phyloP scores from a whole-genome alignment of 768 basidiomycete species.

The Strobilomyces dryophilus region DNA sequence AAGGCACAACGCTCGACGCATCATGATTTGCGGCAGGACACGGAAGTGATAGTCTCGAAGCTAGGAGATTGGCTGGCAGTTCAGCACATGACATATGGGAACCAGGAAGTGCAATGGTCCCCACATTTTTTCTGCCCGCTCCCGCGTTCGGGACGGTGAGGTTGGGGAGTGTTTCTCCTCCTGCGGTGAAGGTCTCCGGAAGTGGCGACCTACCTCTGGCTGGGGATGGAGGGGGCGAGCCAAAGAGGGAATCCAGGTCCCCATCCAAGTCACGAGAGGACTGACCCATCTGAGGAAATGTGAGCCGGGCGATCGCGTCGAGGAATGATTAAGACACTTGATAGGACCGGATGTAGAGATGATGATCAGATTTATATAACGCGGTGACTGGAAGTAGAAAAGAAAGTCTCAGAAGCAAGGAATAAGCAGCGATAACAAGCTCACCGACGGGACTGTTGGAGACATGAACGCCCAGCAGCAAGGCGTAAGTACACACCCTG shows the following conservation, averaged over 20 bases:
- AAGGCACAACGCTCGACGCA: slow-evolving; percentile 37
- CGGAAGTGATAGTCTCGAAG: slow-evolving; percentile 44
- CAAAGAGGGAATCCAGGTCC: slow-evolving; percentile 74
- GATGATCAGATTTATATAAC: neutral
- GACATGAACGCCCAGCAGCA: neutral
- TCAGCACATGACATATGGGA: slow-evolving; percentile 81
- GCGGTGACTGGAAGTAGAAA: neutral
- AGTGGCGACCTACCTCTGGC: slow-evolving; percentile 74
- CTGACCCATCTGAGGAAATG: slow-evolving; percentile 18
- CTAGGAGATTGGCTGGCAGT: slow-evolving; percentile 78
- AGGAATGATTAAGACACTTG: slow-evolving; percentile 18
- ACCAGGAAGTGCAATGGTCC: slow-evolving; percentile 98
- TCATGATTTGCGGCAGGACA: slow-evolving; percentile 17
- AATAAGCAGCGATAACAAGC: neutral
- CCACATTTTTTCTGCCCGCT: slow-evolving; percentile 57
- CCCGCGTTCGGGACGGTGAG: slow-evolving; percentile 27
- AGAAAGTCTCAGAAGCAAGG: neutral
- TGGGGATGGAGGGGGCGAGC: slow-evolving; percentile 71
- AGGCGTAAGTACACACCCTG: neutral
- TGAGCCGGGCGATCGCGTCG: slow-evolving; percentile 12
- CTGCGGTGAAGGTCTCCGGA: slow-evolving; percentile 32
- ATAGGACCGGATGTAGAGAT: slow-evolving; percentile 1
- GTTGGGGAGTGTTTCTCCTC: slow-evolving; percentile 13
- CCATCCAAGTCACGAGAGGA: slow-evolving; percentile 16
- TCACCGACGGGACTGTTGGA: neutral